A percentile compares a stretch with the other conserved stretches of the same genome.
phyloP scores from a whole-genome alignment of 1,139 yeast species.

The Saccharomyces hybrid region DNA sequence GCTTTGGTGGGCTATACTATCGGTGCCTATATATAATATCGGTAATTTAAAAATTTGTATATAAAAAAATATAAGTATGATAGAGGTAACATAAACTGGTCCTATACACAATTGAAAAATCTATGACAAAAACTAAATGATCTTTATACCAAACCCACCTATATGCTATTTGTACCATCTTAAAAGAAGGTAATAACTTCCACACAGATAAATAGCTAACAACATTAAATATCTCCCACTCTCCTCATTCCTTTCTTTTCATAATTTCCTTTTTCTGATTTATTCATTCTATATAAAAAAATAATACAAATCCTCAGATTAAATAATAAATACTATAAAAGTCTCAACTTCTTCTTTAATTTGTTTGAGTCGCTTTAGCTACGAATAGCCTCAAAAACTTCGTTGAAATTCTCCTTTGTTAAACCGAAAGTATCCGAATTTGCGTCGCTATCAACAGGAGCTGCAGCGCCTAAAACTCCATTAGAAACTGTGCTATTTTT shows the following conservation, averaged over 20 bases:
- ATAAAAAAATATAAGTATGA: conserved; percentile 1
- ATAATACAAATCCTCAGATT: conserved; percentile 8
- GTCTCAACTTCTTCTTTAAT: conserved; percentile 4
- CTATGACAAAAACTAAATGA: background rate
- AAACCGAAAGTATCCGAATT: background rate
- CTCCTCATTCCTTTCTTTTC: background rate
- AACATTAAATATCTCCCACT: background rate
- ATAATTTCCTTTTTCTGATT: background rate
- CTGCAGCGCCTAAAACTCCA: background rate
- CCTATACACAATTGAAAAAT: background rate
- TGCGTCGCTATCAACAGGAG: background rate
- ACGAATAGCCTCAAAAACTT: background rate
- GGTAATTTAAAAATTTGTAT: background rate
- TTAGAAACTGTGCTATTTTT: conserved; percentile 10
- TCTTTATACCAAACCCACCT: background rate
- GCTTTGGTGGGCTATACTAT: conserved; percentile 47
- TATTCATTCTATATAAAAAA: background rate
- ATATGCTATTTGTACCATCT: background rate
- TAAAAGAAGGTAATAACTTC: background rate
- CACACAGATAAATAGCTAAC: background rate
- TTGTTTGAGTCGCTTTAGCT: background rate
- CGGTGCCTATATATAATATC: conserved; percentile 24
- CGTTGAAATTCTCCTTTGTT: background rate
- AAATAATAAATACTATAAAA: conserved; percentile 16
- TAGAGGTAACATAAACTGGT: conserved; percentile 5